Conservation (phyloP, 2,329 filamentous ascomycete species). For the Decorospora gaudefroyi region DNA sequence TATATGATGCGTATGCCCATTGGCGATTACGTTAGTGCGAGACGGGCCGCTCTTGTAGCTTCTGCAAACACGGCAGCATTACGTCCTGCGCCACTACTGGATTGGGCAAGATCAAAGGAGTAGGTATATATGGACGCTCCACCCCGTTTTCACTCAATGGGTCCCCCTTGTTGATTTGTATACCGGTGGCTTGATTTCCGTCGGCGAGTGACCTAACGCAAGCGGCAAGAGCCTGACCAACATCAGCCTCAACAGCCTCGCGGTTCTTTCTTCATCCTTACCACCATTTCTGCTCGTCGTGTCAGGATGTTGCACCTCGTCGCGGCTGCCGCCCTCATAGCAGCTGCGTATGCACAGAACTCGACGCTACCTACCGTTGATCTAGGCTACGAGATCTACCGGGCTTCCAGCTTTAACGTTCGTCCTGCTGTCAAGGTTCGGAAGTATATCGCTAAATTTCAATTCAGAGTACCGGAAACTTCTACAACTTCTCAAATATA, state of each 20-base stretch:
- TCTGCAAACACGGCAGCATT: conserved; percentile 6
- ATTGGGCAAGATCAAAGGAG: conserved; percentile 4
- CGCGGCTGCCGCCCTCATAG: conserved; percentile 29
- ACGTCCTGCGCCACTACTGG: conserved; percentile 1
- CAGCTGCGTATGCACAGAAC: conserved; percentile 31
- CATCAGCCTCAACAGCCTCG: conserved; percentile 1
- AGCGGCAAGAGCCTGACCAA: neutral
- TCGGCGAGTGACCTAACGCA: too few species aligned
- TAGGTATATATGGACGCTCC: conserved; percentile 3
- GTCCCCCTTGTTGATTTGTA: neutral
- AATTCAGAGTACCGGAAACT: conserved; percentile 44
- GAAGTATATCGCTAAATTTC: conserved; percentile 6
- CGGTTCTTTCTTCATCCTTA: neutral
- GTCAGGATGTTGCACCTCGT: conserved; percentile 30
- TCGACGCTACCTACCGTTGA: conserved; percentile 54
- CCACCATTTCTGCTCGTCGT: neutral
- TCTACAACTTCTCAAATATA: conserved; percentile 63
- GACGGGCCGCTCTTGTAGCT: neutral
- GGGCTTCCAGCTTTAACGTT: conserved; percentile 54
- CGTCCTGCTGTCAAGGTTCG: conserved; percentile 12
- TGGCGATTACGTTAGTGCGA: conserved; percentile 5
- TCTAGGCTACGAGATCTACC: conserved; percentile 59
- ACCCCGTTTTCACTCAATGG: neutral
- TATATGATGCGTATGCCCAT: conserved; percentile 3
- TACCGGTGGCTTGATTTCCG: too few species aligned